These are phyloP conservation scores for Plantago elongata DNA, from an alignment of 257 asterid genomes.

Conservation along the genomic window DNA sequence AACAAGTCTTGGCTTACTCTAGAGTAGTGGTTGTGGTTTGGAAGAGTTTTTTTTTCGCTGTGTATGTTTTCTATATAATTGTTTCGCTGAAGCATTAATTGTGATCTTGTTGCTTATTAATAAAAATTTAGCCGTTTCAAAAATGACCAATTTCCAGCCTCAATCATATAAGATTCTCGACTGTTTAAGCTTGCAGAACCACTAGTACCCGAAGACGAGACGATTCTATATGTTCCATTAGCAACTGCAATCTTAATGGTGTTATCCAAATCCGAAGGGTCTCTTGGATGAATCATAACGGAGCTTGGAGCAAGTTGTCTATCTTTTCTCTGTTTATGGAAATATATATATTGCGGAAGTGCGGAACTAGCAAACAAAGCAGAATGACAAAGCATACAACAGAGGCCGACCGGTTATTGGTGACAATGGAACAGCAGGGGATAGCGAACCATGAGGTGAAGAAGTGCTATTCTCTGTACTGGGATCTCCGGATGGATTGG, in stretches of 20 bases:
- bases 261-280: constrained; percentile 48
- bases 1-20: no score
- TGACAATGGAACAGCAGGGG: constrained; percentile 22
- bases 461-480: constrained; percentile 28
- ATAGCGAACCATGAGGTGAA: constrained; percentile 26
- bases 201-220: constrained; percentile 37
- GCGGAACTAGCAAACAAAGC: constrained; percentile 43
- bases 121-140: no score
- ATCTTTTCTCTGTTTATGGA: constrained; percentile 42
- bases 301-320: constrained; percentile 35
- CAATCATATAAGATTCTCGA: constrained; percentile 49
- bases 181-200: constrained; percentile 59
- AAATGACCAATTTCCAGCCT: constrained; percentile 68
- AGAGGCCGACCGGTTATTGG: constrained; percentile 20
- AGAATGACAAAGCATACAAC: constrained; percentile 44
- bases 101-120: no score
- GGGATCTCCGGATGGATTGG: constrained; percentile 28
- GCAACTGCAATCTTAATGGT: constrained; percentile 59
- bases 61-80: no score
- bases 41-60: no score
- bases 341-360: constrained; percentile 40
- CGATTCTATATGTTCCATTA: constrained; percentile 34
- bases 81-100: no score
- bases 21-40: no score
- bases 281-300: constrained; percentile 71